A percentile compares a stretch with the other conserved stretches of the same genome.
phyloP scores from a whole-genome alignment of 225 moss, liverwort and hornwort genomes.

The Physcomitrellopsis africana region DNA sequence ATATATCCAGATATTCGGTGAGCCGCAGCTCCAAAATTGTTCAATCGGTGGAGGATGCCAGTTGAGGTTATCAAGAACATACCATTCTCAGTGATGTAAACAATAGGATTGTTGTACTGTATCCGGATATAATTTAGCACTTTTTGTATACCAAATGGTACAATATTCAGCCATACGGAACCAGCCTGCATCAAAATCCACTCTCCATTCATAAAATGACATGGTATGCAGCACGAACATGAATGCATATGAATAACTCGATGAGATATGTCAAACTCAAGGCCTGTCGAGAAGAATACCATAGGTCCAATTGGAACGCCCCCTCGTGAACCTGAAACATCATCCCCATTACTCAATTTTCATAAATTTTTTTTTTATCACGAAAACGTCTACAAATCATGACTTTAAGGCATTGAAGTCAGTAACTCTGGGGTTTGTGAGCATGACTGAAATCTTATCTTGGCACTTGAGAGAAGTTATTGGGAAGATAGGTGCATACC shows the following conservation, averaged over 20 bases:
- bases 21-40: neutral
- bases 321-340: constrained; percentile 24
- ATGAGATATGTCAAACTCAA: neutral
- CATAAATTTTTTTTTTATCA: neutral
- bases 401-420: too few relatives aligned
- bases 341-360: constrained; percentile 13
- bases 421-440: neutral
- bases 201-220: neutral
- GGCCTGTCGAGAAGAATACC: constrained; percentile 23
- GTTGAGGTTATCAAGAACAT: neutral
- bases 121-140: constrained; percentile 36
- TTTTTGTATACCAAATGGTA: constrained; percentile 41
- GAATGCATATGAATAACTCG: constrained; percentile 2
- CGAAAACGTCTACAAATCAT: too few relatives aligned
- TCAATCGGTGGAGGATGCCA: neutral
- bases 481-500: constrained; percentile 13
- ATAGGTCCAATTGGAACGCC: constrained; percentile 44
- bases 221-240: constrained; percentile 1
- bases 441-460: neutral
- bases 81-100: constrained; percentile 34
- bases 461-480: neutral
- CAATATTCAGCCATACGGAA: constrained; percentile 40
- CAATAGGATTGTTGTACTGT: constrained; percentile 31
- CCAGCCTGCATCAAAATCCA: constrained; percentile 37
- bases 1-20: neutral